These are phyloP conservation scores for Trebouxiophyceae sp. DNA, from an alignment of 163 green algal species.

Conservation along the genomic window DNA sequence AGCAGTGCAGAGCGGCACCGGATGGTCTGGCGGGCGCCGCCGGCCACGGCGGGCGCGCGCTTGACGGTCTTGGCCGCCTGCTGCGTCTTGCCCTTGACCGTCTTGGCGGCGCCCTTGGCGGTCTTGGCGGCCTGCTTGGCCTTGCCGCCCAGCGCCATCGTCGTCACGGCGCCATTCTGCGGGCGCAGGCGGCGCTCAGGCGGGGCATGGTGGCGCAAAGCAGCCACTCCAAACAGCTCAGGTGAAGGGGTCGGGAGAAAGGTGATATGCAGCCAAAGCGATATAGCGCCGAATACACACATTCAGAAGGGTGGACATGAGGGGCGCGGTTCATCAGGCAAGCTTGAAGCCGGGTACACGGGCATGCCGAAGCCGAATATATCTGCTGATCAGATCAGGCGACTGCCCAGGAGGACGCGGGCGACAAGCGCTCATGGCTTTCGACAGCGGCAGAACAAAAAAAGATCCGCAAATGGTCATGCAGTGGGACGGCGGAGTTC, in stretches of 20 bases:
- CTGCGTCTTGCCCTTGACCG: conserved; percentile 1
- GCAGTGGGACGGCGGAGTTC: no score
- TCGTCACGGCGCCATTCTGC: conserved; percentile 1
- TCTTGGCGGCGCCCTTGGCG: conserved; percentile 1
- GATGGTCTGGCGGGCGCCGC: background rate
- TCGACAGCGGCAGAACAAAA: background rate
- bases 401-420: no score
- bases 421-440: no score
- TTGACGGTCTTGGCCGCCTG: conserved; percentile 2
- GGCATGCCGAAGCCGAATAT: no score
- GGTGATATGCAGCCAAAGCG: background rate
- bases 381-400: no score
- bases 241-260: background rate
- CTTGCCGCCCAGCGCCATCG: background rate
- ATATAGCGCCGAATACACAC: background rate
- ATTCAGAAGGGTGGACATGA: no score
- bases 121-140: background rate
- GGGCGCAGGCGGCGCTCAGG: background rate
- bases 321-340: no score
- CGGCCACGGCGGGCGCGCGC: background rate
- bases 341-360: no score
- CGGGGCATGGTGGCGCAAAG: background rate
- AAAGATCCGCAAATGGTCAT: no score
- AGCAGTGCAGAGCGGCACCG: background rate
- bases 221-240: background rate